Percentiles rank a stretch among this genome's conserved stretches.
phyloP scores from a whole-genome alignment of 2,329 filamentous ascomycete genomes.

The Blastomyces parvus region DNA sequence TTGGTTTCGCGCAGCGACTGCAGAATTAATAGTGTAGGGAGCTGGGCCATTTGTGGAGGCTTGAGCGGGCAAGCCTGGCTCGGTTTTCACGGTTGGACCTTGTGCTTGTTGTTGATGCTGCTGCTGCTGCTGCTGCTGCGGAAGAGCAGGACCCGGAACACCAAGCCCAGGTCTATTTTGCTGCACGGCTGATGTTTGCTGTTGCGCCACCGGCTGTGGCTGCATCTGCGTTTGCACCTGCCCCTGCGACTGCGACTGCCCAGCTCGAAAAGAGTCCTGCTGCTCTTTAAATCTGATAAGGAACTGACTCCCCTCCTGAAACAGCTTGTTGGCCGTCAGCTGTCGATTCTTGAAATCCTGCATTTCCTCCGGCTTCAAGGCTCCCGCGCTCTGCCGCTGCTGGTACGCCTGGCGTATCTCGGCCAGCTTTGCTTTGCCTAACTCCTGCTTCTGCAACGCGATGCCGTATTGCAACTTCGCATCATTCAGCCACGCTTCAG shows the following conservation, averaged over 20 bases:
- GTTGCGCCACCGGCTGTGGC: conserved; percentile 16
- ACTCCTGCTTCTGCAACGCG: conserved; percentile 41
- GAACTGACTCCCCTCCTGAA: conserved; percentile 38
- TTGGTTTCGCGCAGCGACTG: conserved; percentile 37
- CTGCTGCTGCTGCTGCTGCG: conserved; percentile 13
- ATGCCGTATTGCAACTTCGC: conserved; percentile 40
- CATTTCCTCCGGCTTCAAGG: conserved; percentile 34
- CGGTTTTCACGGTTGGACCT: conserved; percentile 13
- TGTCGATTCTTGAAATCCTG: conserved; percentile 37
- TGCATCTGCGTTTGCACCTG: conserved; percentile 21
- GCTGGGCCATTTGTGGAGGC: conserved; percentile 26
- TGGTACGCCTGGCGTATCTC: conserved; percentile 34
- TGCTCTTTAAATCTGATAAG: conserved; percentile 41
- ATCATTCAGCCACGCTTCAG: conserved; percentile 39
- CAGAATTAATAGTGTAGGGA: conserved; percentile 41
- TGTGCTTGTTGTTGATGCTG: conserved; percentile 13
- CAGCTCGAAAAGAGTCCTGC: conserved; percentile 36
- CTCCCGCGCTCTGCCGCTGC: conserved; percentile 32
- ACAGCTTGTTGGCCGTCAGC: conserved; percentile 32
- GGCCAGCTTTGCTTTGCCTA: conserved; percentile 35
- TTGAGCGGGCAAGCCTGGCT: background rate
- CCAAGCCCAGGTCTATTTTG: conserved; percentile 10
- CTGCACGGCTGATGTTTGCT: conserved; percentile 17
- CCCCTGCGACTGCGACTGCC: conserved; percentile 27
- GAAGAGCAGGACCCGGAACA: conserved; percentile 9